Conservation (phyloP, 345 rosid genomes). For the Firmiana major region DNA sequence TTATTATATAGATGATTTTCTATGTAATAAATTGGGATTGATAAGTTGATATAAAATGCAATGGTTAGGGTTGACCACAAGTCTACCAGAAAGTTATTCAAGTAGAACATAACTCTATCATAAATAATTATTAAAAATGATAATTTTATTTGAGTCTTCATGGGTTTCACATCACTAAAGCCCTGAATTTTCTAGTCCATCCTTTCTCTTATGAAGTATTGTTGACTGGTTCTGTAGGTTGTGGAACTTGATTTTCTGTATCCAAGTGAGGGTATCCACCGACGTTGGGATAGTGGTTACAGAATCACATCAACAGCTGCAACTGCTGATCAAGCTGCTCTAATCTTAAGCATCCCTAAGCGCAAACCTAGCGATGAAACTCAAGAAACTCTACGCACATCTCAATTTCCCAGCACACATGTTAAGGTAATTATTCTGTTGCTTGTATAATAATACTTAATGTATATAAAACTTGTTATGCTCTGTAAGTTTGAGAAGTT, state of each 20-base stretch:
- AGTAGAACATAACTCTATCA: background rate
- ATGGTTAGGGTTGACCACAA: background rate
- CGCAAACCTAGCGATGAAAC: constrained; percentile 85
- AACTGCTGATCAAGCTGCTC: constrained; percentile 88
- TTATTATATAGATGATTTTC: background rate
- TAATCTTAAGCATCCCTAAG: constrained; percentile 79
- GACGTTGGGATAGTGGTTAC: constrained; percentile 90
- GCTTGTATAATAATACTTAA: background rate
- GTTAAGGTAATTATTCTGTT: constrained; percentile 62
- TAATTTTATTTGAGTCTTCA: background rate
- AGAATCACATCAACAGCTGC: constrained; percentile 96
- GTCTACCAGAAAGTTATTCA: background rate
- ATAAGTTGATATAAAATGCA: background rate
- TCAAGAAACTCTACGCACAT: constrained; percentile 92
- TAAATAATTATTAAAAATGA: background rate
- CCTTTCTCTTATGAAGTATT: background rate
- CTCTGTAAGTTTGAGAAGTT: background rate
- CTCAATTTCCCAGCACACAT: constrained; percentile 92
- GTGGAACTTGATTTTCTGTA: constrained; percentile 98
- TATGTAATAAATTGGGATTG: background rate
- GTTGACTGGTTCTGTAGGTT: constrained; percentile 41
- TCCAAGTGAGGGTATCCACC: constrained; percentile 98
- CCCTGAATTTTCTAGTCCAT: background rate
- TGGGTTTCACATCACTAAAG: background rate
- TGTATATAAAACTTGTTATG: background rate